Evolutionary conservation across 495 filamentous ascomycete species (phyloP), one percentile per base, ranked within the genome.

Genomic region (Penicillium alfredii): DNA sequence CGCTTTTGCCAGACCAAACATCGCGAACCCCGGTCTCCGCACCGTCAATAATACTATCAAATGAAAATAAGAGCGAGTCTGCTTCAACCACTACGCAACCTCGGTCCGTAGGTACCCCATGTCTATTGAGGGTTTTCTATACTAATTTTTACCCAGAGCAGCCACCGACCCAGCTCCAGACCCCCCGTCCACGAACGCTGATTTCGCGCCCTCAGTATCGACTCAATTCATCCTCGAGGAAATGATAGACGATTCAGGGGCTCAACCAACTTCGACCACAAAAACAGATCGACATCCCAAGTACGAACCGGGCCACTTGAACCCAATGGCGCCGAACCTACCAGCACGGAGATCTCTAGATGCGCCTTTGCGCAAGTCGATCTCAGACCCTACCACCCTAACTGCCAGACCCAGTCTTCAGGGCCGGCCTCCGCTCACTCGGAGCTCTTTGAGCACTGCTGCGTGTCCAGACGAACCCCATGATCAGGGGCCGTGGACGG

Each of bases 401-500:
- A 45, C 28, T 10, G 45, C 28, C 6, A 41, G 34, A 19, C 36
- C 42, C n/a, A 34, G 43, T 11, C 18, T 48, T 10, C 47, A 42
- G 23, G 13, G 34, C 2, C 33, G 43, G 10, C 38, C 49, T 8
- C 36, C 43, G 8, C 15, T 42, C 19, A 45, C 40, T 11, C 40
- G 48, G n/a, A 54, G 40, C 20, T 46, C 52, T 8, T 38, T 53
- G 5, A 51, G 49, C 28, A 30, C 44, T 3, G 16, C 19, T 0
- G 29, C 35, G 0, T 35, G 54, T 8, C 41, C 45, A n/a, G 26
- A 30, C 8, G 36, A 44, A 16, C 33, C 30, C 3, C 21, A 17
- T 11, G 58, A 59, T 27, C 49, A 58, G 38, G 63, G 72, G 0
- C 68, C 73, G 4, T 81, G 77, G 77, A 76, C 76, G 11, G 55